A percentile compares a stretch with the other conserved stretches of the same genome.
Conservation (phyloP, 225 moss, liverwort and hornwort species). For the Anthoceros angustus region DNA sequence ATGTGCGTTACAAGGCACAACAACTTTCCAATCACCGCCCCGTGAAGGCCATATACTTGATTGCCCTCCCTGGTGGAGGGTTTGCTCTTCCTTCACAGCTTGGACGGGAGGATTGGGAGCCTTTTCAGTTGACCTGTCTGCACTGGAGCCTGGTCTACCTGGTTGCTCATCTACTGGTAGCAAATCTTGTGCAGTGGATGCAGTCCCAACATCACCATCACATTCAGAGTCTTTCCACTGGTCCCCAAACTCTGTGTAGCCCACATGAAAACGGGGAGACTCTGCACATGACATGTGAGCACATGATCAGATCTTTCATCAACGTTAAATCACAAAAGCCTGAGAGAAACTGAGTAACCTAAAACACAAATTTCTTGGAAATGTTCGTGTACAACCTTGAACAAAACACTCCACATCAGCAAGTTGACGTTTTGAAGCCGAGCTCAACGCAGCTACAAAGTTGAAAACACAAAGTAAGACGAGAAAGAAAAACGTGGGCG, state of each 20-base stretch:
- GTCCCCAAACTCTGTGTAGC: slow-evolving; percentile 35
- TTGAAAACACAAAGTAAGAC: background rate
- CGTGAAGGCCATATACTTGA: slow-evolving; percentile 79
- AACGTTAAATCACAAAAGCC: too few relatives aligned
- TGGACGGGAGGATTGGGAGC: slow-evolving; percentile 14
- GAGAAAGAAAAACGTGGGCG: background rate
- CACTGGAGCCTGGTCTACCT: slow-evolving; percentile 22
- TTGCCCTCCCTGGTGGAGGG: slow-evolving; percentile 35
- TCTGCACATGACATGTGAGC: slow-evolving; percentile 27
- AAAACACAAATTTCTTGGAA: too few relatives aligned
- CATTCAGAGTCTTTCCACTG: slow-evolving; percentile 42
- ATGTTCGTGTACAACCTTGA: slow-evolving; percentile 19
- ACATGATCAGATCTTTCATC: too few relatives aligned
- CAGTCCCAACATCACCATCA: slow-evolving; percentile 24
- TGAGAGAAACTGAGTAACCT: too few relatives aligned
- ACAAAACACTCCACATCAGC: slow-evolving; percentile 24
- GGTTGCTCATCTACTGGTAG: slow-evolving; percentile 21
- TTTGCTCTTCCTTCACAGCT: slow-evolving; percentile 14
- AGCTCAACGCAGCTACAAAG: slow-evolving; percentile 28
- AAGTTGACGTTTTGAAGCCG: slow-evolving; percentile 21
- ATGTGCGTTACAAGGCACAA: too few relatives aligned
- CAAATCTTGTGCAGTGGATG: slow-evolving; percentile 15
- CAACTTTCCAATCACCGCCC: slow-evolving; percentile 85
- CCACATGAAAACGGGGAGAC: slow-evolving; percentile 40
- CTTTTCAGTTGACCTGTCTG: slow-evolving; percentile 15